Percentiles rank a stretch among this genome's conserved stretches.
Conservation (phyloP, 345 rosid genomes). For the Boechera divaricarpa region DNA sequence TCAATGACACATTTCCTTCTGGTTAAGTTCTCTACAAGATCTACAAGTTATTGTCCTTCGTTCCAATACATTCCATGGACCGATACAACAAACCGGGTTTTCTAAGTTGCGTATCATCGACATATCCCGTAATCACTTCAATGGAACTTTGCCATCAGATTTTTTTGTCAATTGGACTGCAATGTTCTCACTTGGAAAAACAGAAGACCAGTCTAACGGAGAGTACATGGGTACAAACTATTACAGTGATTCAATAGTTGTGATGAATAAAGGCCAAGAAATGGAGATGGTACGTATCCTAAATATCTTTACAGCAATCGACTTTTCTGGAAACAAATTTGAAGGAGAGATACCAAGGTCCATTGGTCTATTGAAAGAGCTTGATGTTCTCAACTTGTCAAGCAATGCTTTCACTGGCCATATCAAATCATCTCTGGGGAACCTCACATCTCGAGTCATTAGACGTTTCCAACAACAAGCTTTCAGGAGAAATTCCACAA, state of each 20-base stretch:
- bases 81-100: too few species aligned
- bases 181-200: not conserved
- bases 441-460: conserved; percentile 27
- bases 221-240: not conserved
- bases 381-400: too few species aligned
- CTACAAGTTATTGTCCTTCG: conserved; percentile 32
- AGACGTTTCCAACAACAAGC: conserved; percentile 34
- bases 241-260: not conserved
- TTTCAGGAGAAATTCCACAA: conserved; percentile 38
- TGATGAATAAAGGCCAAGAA: not conserved
- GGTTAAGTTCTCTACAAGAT: conserved; percentile 30
- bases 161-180: not conserved
- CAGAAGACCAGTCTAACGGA: not conserved
- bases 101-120: too few species aligned
- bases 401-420: conserved; percentile 27
- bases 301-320: not conserved
- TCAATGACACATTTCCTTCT: conserved; percentile 47
- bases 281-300: not conserved
- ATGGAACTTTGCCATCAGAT: not conserved
- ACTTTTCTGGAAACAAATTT: too few species aligned
- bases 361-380: too few species aligned
- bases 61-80: conserved; percentile 41
- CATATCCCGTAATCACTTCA: too few species aligned
- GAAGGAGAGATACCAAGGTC: too few species aligned
- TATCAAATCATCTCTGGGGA: conserved; percentile 38